phyloP scores from a whole-genome alignment of 164 flowering plant species.

The Umbilicus rupestris region DNA sequence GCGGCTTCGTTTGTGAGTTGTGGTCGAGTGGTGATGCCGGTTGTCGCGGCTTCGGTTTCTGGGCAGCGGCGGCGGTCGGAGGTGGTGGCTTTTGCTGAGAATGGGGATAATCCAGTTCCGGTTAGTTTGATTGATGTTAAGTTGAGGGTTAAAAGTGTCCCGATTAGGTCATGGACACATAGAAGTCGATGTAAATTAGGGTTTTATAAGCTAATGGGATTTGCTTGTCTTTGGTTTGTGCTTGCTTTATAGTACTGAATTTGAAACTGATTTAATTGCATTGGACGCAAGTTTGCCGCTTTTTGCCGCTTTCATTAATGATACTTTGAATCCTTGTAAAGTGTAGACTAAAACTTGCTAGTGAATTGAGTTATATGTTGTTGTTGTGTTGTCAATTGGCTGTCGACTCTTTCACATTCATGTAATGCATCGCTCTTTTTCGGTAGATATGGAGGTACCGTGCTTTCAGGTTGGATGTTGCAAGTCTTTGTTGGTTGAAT shows the following conservation, averaged over 20 bases:
- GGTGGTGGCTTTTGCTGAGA: conserved; percentile 4
- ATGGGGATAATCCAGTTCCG: neutral
- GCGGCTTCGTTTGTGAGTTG: neutral
- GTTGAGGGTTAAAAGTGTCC: neutral
- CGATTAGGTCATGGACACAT: neutral
- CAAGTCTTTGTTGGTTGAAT: neutral
- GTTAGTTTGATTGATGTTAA: neutral
- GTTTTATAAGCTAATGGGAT: neutral
- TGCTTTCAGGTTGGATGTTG: too few relatives aligned
- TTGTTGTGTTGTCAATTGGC: too few relatives aligned
- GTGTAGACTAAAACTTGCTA: too few relatives aligned
- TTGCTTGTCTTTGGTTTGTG: neutral
- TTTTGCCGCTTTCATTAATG: too few relatives aligned
- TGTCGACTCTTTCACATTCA: too few relatives aligned
- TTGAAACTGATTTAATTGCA: neutral
- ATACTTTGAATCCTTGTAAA: too few relatives aligned
- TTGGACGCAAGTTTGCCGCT: too few relatives aligned
- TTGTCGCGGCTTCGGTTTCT: neutral
- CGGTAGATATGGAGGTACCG: too few relatives aligned
- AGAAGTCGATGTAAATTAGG: neutral
- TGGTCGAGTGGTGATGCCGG: neutral
- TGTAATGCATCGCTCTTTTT: too few relatives aligned
- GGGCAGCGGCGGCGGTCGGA: neutral
- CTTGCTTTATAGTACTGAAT: neutral
- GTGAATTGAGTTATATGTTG: too few relatives aligned